These are phyloP conservation scores for Candida broadrunensis DNA, from an alignment of 805 yeast species.

Conservation along the genomic window DNA sequence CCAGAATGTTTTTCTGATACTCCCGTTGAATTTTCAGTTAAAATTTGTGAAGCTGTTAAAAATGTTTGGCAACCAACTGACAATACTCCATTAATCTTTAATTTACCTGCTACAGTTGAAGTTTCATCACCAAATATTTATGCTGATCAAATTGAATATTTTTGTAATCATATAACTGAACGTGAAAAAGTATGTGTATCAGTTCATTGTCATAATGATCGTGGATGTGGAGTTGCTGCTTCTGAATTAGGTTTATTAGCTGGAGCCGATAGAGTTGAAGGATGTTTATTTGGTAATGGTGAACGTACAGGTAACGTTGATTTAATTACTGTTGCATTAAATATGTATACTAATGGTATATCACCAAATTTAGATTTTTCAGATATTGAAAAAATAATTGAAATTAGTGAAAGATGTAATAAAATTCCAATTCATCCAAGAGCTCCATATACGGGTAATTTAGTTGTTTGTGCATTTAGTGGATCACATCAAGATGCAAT, in stretches of 20 bases:
- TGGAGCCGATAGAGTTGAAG: constrained; percentile 86
- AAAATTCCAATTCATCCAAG: constrained; percentile 71
- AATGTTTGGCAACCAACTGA: constrained; percentile 77
- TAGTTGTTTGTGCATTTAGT: constrained; percentile 75
- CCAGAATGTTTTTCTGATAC: constrained; percentile 80
- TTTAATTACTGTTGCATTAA: constrained; percentile 69
- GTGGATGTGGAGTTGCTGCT: constrained; percentile 85
- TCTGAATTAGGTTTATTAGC: constrained; percentile 73
- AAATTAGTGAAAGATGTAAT: constrained; percentile 71
- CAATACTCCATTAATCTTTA: constrained; percentile 72
- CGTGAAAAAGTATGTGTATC: constrained; percentile 71
- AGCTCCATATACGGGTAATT: constrained; percentile 79
- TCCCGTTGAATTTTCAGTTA: constrained; percentile 68
- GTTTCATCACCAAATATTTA: constrained; percentile 72
- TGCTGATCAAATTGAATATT: constrained; percentile 79
- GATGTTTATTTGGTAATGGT: constrained; percentile 80
- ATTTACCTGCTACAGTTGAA: constrained; percentile 80
- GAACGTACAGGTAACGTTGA: constrained; percentile 86
- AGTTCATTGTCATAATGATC: constrained; percentile 73
- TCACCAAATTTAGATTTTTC: constrained; percentile 71
- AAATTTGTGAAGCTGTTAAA: constrained; percentile 77
- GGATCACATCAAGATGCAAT: constrained; percentile 75
- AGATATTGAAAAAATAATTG: constrained; percentile 63
- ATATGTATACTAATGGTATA: constrained; percentile 76
- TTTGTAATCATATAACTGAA: constrained; percentile 62